A percentile compares a stretch with the other conserved stretches of the same genome.
These are phyloP conservation scores for Dichotomocladium elegans DNA, from an alignment of 371 early-diverging fungal species.

Conservation along the genomic window DNA sequence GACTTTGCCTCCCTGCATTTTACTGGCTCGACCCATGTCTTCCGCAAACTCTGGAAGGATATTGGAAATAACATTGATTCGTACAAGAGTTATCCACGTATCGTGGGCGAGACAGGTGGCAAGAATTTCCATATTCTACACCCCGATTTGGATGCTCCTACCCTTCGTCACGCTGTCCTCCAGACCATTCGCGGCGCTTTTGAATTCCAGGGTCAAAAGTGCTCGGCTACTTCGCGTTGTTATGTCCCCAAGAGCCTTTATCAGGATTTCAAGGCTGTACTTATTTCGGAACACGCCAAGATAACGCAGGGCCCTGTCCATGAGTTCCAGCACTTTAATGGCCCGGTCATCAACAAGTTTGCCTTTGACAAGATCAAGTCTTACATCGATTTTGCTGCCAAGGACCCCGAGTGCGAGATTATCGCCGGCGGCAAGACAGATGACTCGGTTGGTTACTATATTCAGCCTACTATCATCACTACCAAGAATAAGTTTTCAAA, in stretches of 20 bases:
- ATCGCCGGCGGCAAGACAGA: constrained; percentile 82
- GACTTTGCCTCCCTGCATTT: constrained; percentile 96
- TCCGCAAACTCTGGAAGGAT: constrained; percentile 90
- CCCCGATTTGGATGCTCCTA: constrained; percentile 57
- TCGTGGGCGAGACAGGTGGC: constrained; percentile 98
- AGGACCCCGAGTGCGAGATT: constrained; percentile 62
- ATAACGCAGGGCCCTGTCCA: constrained; percentile 85
- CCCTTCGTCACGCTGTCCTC: constrained; percentile 53
- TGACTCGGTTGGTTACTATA: constrained; percentile 85
- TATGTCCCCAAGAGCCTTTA: constrained; percentile 88
- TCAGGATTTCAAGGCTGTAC: constrained; percentile 66
- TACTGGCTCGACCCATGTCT: constrained; percentile 93
- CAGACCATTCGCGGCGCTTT: constrained; percentile 93
- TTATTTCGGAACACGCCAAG: constrained; percentile 65
- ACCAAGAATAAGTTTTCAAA: constrained; percentile 83
- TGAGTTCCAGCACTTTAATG: constrained; percentile 77
- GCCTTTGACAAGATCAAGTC: constrained; percentile 92
- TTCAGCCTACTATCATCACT: constrained; percentile 89
- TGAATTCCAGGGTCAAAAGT: constrained; percentile 98
- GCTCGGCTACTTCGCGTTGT: constrained; percentile 89
- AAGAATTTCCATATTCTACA: constrained; percentile 98
- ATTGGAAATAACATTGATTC: constrained; percentile 87
- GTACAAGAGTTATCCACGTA: constrained; percentile 93
- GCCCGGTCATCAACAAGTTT: constrained; percentile 84
- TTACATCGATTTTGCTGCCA: constrained; percentile 78